phyloP scores from a whole-genome alignment of 345 rosid species.

The Erucastrum elatum region DNA sequence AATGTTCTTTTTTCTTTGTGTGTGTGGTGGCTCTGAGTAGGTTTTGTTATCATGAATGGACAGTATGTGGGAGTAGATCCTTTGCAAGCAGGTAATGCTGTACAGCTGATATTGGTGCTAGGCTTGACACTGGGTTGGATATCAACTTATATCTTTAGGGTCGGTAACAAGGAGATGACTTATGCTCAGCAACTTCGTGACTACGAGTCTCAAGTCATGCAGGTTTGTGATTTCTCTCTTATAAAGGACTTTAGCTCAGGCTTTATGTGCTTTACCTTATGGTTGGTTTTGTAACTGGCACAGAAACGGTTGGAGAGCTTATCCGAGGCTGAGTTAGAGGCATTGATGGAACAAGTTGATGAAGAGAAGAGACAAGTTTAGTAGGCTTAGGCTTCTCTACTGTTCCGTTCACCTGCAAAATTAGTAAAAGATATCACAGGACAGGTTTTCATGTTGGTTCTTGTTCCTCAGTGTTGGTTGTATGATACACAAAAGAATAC shows the following conservation, averaged over 20 bases:
- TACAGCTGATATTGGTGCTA: slow-evolving; percentile 75
- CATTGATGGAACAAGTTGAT: slow-evolving; percentile 87
- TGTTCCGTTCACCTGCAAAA: slow-evolving; percentile 21
- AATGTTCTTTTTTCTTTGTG: background rate
- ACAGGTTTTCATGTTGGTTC: slow-evolving; percentile 24
- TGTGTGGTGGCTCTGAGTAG: background rate
- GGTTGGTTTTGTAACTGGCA: slow-evolving; percentile 27
- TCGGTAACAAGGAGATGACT: slow-evolving; percentile 96
- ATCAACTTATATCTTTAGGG: slow-evolving; percentile 85
- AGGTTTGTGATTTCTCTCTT: slow-evolving; percentile 46
- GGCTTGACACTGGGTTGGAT: slow-evolving; percentile 96
- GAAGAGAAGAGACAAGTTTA: slow-evolving; percentile 71
- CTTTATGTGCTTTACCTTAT: slow-evolving; percentile 15
- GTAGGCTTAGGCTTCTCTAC: background rate
- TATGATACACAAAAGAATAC: slow-evolving; percentile 30
- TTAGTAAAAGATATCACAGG: slow-evolving; percentile 14
- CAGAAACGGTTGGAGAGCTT: slow-evolving; percentile 89
- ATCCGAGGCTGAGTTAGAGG: slow-evolving; percentile 83
- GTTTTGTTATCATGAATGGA: slow-evolving; percentile 20
- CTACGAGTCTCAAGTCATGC: slow-evolving; percentile 91
- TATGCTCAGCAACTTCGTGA: slow-evolving; percentile 92
- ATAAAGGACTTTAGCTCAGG: background rate
- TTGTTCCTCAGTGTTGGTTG: slow-evolving; percentile 21
- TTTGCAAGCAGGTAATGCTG: slow-evolving; percentile 86
- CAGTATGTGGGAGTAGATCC: slow-evolving; percentile 88